Percentiles rank a stretch among this genome's conserved stretches.
Conservation (phyloP, 495 filamentous ascomycete species). For the Daldinia grandis region DNA sequence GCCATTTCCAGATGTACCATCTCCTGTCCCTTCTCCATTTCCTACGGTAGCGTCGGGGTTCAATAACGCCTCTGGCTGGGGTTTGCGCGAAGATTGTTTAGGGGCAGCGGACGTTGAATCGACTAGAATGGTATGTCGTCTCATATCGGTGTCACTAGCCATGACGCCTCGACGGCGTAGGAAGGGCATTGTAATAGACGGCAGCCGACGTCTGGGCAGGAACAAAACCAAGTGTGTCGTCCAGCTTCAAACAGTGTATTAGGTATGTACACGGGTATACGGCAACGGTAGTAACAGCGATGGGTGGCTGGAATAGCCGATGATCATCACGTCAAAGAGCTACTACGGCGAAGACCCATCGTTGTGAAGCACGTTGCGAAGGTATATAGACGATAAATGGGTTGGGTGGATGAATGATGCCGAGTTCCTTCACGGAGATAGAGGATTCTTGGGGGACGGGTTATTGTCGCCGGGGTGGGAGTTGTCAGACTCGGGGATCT, state of each 20-base stretch:
- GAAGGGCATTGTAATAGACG: constrained; percentile 54
- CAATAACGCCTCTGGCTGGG: constrained; percentile 23
- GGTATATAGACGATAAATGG: constrained; percentile 3
- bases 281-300: constrained; percentile 11
- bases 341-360: constrained; percentile 41
- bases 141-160: constrained; percentile 61
- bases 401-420: background rate
- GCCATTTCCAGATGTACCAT: constrained; percentile 13
- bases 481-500: constrained; percentile 18
- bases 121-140: constrained; percentile 54
- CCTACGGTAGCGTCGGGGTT: constrained; percentile 23
- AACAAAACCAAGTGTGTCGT: constrained; percentile 16
- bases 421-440: constrained; percentile 13
- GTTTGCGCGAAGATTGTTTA: constrained; percentile 37
- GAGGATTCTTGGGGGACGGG: constrained; percentile 4
- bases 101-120: constrained; percentile 42
- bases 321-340: constrained; percentile 41
- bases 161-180: constrained; percentile 60
- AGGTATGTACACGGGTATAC: constrained; percentile 6
- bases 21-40: constrained; percentile 20
- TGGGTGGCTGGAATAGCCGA: constrained; percentile 26
- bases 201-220: background rate
- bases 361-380: constrained; percentile 28
- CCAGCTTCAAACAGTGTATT: constrained; percentile 13
- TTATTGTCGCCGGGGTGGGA: constrained; percentile 15